Percentiles rank a stretch among this genome's conserved stretches.
Evolutionary conservation across 352 stramenopile species (phyloP).

Genomic region (Globisporangium solare): DNA sequence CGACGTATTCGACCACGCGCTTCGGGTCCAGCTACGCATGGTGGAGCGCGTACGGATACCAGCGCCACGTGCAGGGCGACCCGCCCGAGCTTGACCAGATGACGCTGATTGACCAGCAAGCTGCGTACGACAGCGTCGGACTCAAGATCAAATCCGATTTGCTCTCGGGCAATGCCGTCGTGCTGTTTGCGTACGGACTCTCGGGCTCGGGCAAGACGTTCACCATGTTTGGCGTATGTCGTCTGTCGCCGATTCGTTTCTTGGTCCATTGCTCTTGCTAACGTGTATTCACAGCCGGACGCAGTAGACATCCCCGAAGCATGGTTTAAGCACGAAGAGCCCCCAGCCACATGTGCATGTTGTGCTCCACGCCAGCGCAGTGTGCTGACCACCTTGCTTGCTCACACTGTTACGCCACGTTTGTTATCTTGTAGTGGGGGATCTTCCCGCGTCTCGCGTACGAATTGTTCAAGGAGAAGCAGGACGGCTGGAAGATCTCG

Average conservation of each 20-base stretch:
- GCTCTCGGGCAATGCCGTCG: conserved; percentile 88
- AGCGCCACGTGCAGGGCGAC: conserved; percentile 79
- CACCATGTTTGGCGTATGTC: conserved; percentile 85
- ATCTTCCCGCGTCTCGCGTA: conserved; percentile 92
- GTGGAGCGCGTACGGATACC: conserved; percentile 93
- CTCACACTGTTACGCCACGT: neutral
- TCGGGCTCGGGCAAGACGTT: conserved; percentile 92
- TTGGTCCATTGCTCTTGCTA: neutral
- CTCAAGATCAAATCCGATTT: conserved; percentile 92
- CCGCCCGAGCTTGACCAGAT: conserved; percentile 70
- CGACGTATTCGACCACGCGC: conserved; percentile 89
- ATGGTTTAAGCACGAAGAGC: conserved; percentile 92
- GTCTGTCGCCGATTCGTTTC: neutral
- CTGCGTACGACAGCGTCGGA: conserved; percentile 86
- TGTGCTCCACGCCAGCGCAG: too few relatives aligned
- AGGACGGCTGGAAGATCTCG: conserved; percentile 95
- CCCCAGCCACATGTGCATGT: conserved; percentile 57
- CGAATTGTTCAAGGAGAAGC: conserved; percentile 92
- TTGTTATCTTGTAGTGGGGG: conserved; percentile 54
- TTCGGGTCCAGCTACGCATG: conserved; percentile 92
- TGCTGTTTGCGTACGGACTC: conserved; percentile 92
- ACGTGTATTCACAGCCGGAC: conserved; percentile 49
- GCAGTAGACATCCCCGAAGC: conserved; percentile 90
- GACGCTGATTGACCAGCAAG: conserved; percentile 87
- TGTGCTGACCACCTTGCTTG: neutral